Conservation (phyloP, 768 basidiomycete genomes). For the Mycena rosella region DNA sequence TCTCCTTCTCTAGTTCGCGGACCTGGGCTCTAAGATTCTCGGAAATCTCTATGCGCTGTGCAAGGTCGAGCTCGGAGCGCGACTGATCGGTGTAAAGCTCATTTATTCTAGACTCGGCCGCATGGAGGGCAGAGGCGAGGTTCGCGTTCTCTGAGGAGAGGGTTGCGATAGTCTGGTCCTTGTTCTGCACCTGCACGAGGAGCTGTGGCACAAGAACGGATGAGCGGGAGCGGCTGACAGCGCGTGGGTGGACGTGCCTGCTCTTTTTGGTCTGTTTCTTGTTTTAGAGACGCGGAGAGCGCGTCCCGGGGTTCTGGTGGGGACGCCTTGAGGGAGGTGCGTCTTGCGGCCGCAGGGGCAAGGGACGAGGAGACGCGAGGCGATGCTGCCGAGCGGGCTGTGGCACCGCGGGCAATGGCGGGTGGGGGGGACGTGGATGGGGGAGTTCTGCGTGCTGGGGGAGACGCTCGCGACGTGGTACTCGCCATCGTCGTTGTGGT, state of each 20-base stretch:
- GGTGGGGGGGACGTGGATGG: constrained; percentile 58
- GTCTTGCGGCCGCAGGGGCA: constrained; percentile 61
- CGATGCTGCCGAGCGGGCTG: constrained; percentile 75
- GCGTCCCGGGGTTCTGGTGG: constrained; percentile 66
- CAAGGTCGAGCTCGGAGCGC: constrained; percentile 85
- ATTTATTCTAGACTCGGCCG: constrained; percentile 78
- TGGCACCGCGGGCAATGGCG: constrained; percentile 65
- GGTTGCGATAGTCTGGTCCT: constrained; percentile 74
- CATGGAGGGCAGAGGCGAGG: constrained; percentile 72
- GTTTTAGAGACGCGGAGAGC: constrained; percentile 73
- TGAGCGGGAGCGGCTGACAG: constrained; percentile 18
- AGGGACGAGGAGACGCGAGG: constrained; percentile 68
- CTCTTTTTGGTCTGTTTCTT: constrained; percentile 87
- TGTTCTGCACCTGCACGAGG: constrained; percentile 81
- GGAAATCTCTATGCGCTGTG: constrained; percentile 83
- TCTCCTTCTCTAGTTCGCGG: constrained; percentile 90
- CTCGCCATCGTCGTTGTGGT: constrained; percentile 53
- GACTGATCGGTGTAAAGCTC: constrained; percentile 87
- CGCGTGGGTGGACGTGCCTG: constrained; percentile 60
- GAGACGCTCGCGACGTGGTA: constrained; percentile 60
- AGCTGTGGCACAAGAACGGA: constrained; percentile 61
- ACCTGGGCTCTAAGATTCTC: constrained; percentile 87
- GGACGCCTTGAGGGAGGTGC: constrained; percentile 63
- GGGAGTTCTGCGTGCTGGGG: constrained; percentile 62
- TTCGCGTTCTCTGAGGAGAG: constrained; percentile 75